Conservation (phyloP, 805 yeast species). For the Candida hungchunana region DNA sequence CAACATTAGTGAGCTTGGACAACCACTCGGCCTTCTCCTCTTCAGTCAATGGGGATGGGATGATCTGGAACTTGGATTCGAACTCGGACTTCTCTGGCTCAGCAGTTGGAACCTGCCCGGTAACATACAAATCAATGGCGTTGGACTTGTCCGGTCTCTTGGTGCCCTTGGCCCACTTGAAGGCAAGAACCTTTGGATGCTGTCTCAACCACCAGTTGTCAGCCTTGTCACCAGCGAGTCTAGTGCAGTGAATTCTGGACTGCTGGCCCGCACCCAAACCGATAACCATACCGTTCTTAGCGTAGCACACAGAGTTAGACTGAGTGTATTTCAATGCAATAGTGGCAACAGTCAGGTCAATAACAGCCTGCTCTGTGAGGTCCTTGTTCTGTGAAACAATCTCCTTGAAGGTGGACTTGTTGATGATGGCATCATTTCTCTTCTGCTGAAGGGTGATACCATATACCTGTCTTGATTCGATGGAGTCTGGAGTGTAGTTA, state of each 20-base stretch:
- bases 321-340: conserved; percentile 97
- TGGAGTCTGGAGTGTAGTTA: conserved; percentile 72
- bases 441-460: conserved; percentile 95
- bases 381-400: conserved; percentile 82
- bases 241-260: conserved; percentile 97
- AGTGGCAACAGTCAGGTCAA: conserved; percentile 95
- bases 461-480: conserved; percentile 92
- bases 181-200: conserved; percentile 87
- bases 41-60: conserved; percentile 80
- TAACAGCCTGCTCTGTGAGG: conserved; percentile 85
- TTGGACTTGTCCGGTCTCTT: conserved; percentile 98
- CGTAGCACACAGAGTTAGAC: conserved; percentile 97
- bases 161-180: conserved; percentile 97
- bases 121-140: conserved; percentile 92
- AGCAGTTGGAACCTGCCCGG: conserved; percentile 82
- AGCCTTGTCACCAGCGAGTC: conserved; percentile 99
- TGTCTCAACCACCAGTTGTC: conserved; percentile 99
- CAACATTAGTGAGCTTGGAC: conserved; percentile 73
- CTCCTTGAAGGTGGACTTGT: conserved; percentile 85
- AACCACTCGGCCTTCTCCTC: conserved; percentile 90
- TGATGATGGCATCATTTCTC: conserved; percentile 96
- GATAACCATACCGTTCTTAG: conserved; percentile 98
- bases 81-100: conserved; percentile 94
- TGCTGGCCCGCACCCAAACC: conserved; percentile 99
- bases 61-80: conserved; percentile 77